Evolutionary conservation across 805 yeast species (phyloP), one percentile per base, ranked within the genome.

Genomic region (Metschnikowia borealis): DNA sequence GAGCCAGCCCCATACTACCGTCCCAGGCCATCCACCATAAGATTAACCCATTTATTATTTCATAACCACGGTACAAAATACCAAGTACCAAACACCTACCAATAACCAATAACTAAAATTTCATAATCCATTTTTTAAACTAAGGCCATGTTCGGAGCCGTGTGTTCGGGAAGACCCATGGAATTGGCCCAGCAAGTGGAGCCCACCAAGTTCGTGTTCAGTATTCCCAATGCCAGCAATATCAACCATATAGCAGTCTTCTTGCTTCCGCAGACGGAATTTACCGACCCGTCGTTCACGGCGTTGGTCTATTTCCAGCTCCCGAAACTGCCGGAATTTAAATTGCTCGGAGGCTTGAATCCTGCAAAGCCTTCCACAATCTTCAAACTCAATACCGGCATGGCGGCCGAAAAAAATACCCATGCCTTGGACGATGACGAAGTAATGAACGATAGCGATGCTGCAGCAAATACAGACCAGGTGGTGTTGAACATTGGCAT

Each of bases 251-350:
- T 94, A 37, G 87, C 96, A 0, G 73, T 94, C 3, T 94, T 94
- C 64, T 70, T 91, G 44, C 75, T 94, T 1, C 99, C 99, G 0
- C 88, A 89, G 54, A 80, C 87, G 3, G 82, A 80, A 29, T 72
- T 74, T 54, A 60, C 61, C 35, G 96, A 91, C 49, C 79, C 81
- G 1, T 79, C 79, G 43, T 85, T 75, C 58, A 82, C 92, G 1
- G 98, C 97, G 0, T 76, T 92, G 38, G 88, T 94, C 2, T 94
- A 86, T 66, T 92, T 89, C 68, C 96, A 92, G 64, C 69, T 91
- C 47, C 90, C 91, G 13, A 73, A 77, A 8, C 69, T 75, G 46
- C 77, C 74, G 20, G 78, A 85, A 31, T 87, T 85, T 66, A 79
- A 79, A 55, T 71, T 88, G 13, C 74, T 85, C 49, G 92, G 92